Evolutionary conservation across 164 flowering plant genomes (phyloP), one percentile per base, ranked within the genome.

Genomic region (Chimonanthus praecox): DNA sequence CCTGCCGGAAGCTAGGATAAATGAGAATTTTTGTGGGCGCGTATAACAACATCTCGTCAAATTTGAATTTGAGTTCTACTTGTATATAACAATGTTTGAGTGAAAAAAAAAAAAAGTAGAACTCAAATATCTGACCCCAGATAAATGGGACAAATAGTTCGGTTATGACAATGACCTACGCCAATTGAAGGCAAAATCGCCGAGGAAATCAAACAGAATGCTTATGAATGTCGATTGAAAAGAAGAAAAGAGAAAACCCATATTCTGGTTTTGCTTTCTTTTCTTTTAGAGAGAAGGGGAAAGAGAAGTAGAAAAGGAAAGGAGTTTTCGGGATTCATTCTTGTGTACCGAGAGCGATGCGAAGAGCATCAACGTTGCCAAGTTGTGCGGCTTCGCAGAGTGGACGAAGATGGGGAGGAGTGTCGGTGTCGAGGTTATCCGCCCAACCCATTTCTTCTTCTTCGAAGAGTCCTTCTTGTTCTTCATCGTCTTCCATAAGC

Each of bases 341-440:
- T 47, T 9, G 1, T 49, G 10, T 63, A 93, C 96, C 98, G 7
- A 91, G 87, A 70, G 94, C 94, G 6, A 15, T 71, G 72, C 89
- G 89, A 60, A 92, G 90, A 64, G 88, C 85, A 54, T 83, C 78
- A 45, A 87, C 81, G 82, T 89, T 82, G 75, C 96, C 98, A 75
- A 73, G 72, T 80, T 85, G 85, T 16, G 84, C 82, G 61, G 97
- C 93, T 74, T 82, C 73, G 77, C 83, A 79, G 65, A 91, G 81
- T 67, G 79, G 85, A 8, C 84, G 87, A 77, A 91, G 93, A 74
- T 87, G 92, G 1, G 88, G 87, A 45, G 90, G 89, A 45, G 75
- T 73, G 1, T 87, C 87, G 46, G 90, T 88, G 45, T 74, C 73
- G 2, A 85, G 85, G 47, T 63, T 15, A 21, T 84, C 87, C 64